Evolutionary conservation across 2,329 filamentous ascomycete genomes (phyloP), one percentile per base, ranked within the genome.

Genomic region (Akanthomyces muscarius): DNA sequence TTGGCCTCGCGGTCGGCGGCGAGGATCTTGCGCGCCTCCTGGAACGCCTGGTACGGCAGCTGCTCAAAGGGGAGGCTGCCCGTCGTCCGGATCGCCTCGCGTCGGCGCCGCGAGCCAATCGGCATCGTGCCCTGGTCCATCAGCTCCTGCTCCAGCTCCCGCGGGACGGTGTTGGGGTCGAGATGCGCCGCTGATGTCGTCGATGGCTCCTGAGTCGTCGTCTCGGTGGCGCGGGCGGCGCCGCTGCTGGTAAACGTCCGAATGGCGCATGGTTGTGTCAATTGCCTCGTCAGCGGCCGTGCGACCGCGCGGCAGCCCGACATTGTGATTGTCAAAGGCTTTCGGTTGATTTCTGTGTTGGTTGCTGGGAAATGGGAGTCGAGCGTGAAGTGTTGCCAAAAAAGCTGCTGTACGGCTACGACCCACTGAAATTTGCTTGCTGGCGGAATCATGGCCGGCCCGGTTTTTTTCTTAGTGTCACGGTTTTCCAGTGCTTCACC

Each of bases 41-140:
- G 95, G 80, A 98, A 99, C 77, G 91, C 95, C 82, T 98, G 94
- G 79, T 96, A 99, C 21, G 95, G 95, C 68, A 99, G 81, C 73
- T 94, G 90, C 80, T 97, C 92, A 73, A 99, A 97, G 30, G 93
- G 92, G 56, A 97, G 79, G 70, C 89, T 84, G 66, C 83, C 78
- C 44, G 79, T 84, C 69, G 79, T 85, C 71, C 83, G 86, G 65
- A 93, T 75, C 33, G 90, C 90, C 33, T 87, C 85, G 73, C 94
- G 89, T 66, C 93, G 89, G 81, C 93, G 86, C 69, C 93, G 87
- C 52, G 92, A 96, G 57, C 93, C 93, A 70, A 97, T 81, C 59
- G 91, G 92, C 65, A 85, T 82, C 51, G 86, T 82, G 61, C 90
- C 89, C 67, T 83, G 78, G 72, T 85, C 85, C 71, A 92, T 79